Evolutionary conservation across 306 rosid genomes (phyloP).

Genomic region (Quercus berberidifolia): DNA sequence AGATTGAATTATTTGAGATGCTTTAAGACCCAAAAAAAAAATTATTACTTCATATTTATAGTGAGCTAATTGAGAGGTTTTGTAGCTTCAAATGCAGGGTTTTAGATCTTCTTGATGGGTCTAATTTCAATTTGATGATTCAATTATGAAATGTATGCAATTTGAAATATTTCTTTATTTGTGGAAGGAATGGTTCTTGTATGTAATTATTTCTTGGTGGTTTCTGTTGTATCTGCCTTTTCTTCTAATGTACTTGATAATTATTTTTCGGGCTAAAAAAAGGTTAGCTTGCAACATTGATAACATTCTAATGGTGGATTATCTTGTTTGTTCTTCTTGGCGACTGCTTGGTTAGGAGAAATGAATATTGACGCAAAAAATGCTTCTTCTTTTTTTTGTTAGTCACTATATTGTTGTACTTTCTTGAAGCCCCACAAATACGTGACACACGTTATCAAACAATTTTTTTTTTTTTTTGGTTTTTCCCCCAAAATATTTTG

Average conservation of each 20-base stretch:
- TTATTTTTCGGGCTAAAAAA: not conserved
- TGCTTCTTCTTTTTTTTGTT: not conserved
- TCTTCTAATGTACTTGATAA: not conserved
- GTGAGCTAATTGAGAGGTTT: not conserved
- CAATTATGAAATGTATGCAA: not conserved
- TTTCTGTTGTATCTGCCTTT: not conserved
- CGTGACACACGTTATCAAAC: not conserved
- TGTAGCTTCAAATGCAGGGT: not conserved
- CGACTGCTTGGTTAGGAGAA: not conserved
- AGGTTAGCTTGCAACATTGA: not conserved
- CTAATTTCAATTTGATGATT: not conserved
- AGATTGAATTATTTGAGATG: not conserved
- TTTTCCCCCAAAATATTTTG: not conserved
- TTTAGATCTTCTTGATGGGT: not conserved
- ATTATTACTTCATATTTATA: too few species aligned
- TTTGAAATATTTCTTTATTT: not conserved
- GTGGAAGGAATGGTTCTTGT: not conserved
- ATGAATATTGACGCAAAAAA: not conserved
- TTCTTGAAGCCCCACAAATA: not conserved
- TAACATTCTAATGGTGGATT: not conserved
- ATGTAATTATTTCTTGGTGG: not conserved
- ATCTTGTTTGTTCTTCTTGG: not conserved
- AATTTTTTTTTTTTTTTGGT: not conserved
- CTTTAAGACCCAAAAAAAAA: not conserved
- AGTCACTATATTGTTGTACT: not conserved